Evolutionary conservation across 2,329 filamentous ascomycete genomes (phyloP).

Genomic region (Sporothrix luriei): DNA sequence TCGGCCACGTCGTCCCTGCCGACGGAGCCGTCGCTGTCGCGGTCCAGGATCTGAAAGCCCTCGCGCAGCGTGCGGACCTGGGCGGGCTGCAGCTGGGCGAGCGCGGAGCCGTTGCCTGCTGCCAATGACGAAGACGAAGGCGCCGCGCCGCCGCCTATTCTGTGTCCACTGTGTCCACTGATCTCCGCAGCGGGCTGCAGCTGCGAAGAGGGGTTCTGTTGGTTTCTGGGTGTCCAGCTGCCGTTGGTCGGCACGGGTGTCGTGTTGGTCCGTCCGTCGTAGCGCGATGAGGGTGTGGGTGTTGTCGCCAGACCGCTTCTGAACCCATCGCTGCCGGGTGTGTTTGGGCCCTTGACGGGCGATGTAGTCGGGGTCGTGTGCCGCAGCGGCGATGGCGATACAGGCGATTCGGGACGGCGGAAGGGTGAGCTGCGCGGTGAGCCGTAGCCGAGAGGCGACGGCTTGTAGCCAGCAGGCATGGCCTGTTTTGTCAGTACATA

Average conservation of each 20-base stretch:
- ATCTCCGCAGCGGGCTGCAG: slow-evolving; percentile 46
- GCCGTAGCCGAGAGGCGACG: slow-evolving; percentile 71
- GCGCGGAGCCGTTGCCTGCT: slow-evolving; percentile 52
- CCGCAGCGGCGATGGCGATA: slow-evolving; percentile 66
- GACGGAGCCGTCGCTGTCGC: slow-evolving; percentile 82
- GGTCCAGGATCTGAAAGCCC: slow-evolving; percentile 89
- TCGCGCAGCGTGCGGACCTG: slow-evolving; percentile 88
- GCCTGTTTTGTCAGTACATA: slow-evolving; percentile 45
- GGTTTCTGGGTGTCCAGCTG: slow-evolving; percentile 46
- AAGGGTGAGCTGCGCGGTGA: slow-evolving; percentile 69
- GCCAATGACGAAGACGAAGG: slow-evolving; percentile 38
- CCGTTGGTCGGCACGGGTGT: slow-evolving; percentile 48
- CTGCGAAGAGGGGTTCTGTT: slow-evolving; percentile 34
- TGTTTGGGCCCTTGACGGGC: slow-evolving; percentile 51
- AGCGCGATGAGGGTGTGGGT: slow-evolving; percentile 43
- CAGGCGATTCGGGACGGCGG: slow-evolving; percentile 62
- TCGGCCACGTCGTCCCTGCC: slow-evolving; percentile 81
- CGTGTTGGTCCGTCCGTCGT: slow-evolving; percentile 43
- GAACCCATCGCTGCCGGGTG: slow-evolving; percentile 39
- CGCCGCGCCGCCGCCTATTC: slow-evolving; percentile 33
- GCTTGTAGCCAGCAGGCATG: slow-evolving; percentile 64
- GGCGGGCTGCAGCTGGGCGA: slow-evolving; percentile 74
- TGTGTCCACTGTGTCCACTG: background rate
- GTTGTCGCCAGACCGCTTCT: background rate
- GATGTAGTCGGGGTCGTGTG: slow-evolving; percentile 66